Evolutionary conservation across 2,329 filamentous ascomycete genomes (phyloP).

Genomic region (Akanthomyces dipterigenus): DNA sequence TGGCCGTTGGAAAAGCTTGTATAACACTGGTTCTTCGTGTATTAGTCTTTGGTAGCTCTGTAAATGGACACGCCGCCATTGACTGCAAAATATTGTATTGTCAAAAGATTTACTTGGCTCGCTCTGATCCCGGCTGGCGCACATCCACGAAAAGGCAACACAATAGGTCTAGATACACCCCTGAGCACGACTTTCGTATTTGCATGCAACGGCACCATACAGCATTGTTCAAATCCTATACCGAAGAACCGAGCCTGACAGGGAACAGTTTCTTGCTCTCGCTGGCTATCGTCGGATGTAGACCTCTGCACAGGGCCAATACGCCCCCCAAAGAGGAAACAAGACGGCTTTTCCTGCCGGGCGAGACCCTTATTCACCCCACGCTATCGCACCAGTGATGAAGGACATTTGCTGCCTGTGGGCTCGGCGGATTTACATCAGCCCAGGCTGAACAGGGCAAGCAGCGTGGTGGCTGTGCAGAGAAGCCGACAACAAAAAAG

Average conservation of each 20-base stretch:
- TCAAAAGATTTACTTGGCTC: no score
- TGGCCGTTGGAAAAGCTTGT: background rate
- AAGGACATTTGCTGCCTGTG: background rate
- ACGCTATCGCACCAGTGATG: background rate
- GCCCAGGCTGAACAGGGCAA: background rate
- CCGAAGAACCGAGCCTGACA: background rate
- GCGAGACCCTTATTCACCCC: background rate
- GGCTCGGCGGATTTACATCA: background rate
- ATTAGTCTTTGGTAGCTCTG: background rate
- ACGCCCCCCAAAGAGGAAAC: background rate
- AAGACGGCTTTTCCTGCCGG: background rate
- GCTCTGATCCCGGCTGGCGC: background rate
- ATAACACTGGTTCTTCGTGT: background rate
- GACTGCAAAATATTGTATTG: background rate
- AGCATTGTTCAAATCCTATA: background rate
- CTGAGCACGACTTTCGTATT: background rate
- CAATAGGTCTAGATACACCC: background rate
- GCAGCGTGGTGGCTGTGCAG: slow-evolving; percentile 1
- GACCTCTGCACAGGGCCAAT: background rate
- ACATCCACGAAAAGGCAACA: background rate
- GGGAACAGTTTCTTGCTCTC: background rate
- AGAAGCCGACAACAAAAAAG: background rate
- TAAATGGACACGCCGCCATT: background rate
- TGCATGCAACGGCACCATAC: background rate
- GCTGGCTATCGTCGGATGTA: background rate